Percentiles rank a stretch among this genome's conserved stretches.
phyloP scores from a whole-genome alignment of 768 basidiomycete species.

The Leccinum broughii region DNA sequence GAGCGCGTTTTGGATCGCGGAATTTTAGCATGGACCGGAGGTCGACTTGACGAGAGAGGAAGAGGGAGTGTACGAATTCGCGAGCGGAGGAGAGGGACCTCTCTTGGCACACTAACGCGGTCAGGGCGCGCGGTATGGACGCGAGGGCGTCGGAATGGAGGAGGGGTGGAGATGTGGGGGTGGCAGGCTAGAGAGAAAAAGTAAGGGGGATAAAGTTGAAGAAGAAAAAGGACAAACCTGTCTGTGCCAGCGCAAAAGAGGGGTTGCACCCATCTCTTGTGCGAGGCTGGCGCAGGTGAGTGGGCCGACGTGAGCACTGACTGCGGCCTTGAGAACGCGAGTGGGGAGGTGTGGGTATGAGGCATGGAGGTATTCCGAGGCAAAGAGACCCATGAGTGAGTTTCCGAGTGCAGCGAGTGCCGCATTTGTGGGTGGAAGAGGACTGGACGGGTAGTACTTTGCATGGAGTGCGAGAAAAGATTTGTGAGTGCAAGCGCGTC shows the following conservation, averaged over 20 bases:
- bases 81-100: conserved; percentile 85
- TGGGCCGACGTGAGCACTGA: conserved; percentile 90
- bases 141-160: conserved; percentile 87
- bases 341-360: conserved; percentile 91
- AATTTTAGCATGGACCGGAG: conserved; percentile 79
- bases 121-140: conserved; percentile 81
- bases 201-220: conserved; percentile 3
- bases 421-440: conserved; percentile 65
- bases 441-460: conserved; percentile 55
- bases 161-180: conserved; percentile 48
- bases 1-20: conserved; percentile 74
- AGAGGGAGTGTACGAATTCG: conserved; percentile 84
- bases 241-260: conserved; percentile 81
- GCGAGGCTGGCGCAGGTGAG: conserved; percentile 82
- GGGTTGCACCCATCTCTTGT: conserved; percentile 77
- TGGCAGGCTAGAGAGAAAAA: conserved; percentile 42
- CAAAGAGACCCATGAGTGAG: conserved; percentile 86
- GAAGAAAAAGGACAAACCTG: conserved; percentile 43
- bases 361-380: conserved; percentile 76
- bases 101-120: conserved; percentile 86
- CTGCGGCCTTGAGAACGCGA: conserved; percentile 85
- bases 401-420: conserved; percentile 80
- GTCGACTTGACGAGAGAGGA: conserved; percentile 85
- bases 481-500: conserved; percentile 79
- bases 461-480: conserved; percentile 60